Base-by-base conservation (phyloP, 306 rosid species). In the Cicer bijugum region DNA sequence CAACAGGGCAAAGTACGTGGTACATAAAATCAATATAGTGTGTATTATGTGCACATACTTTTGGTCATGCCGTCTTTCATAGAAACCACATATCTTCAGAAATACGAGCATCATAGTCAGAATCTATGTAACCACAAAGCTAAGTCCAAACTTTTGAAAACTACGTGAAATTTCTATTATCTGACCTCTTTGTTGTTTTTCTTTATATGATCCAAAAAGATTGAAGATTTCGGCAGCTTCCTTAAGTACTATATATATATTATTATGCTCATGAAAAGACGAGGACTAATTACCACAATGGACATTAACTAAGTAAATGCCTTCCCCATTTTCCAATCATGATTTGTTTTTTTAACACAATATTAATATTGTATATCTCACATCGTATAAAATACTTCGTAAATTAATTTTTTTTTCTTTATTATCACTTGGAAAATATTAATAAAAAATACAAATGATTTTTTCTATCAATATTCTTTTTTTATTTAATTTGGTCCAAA, bases 91-190 rank as follows among this genome's bases (percentile, higher is more conserved):
- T 64, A 39, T 50, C 43, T 8, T 60, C 60, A 71, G 66, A 33
- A 69, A 33, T 78, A 71, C 81, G 69, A 74, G 6, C 45, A 46
- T 7, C 45, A 23, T 47, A 47, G 78, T 56, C 71, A 63, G 75
- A 82, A 63, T 45, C 58, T 56, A 12, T 16, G 35, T 9, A 60
- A 55, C 45, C 75, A 69, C 67, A 69, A 23, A 79, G 72, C 38
- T 79, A 60, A 75, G 37, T 79, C 84, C 84, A 79, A 83, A 71
- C 76, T 37, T 59, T 37, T 39, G 81, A 75, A 55, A 79, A 71
- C 69, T 71, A 71, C 59, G 40, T 80, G 84, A 84, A 84, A 81
- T 84, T 84, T 84, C 84, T 72, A 39, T 28, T 58, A 67, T 50
- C 35, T 47, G 51, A 80, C 75, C 56, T 43, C 33, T 67, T 66